Evolutionary conservation across 73 alveolate genomes (phyloP).

Genomic region (Breviolum minutum): DNA sequence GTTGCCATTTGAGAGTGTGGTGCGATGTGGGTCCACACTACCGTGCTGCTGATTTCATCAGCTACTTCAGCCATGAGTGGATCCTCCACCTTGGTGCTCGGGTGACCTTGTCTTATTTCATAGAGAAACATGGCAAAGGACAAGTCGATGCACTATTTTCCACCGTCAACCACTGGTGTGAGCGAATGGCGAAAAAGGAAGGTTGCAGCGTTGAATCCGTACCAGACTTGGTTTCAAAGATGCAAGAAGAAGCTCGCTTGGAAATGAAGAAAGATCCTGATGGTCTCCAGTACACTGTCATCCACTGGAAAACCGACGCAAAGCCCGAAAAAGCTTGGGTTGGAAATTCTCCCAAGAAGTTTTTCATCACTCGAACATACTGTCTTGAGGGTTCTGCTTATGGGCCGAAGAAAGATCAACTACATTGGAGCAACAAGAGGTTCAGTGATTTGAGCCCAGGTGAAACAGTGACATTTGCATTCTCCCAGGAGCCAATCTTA

Average conservation of each 20-base stretch:
- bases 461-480: not conserved
- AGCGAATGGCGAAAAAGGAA: not conserved
- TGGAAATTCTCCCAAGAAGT: not conserved
- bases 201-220: constrained; percentile 1
- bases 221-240: not conserved
- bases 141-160: constrained; percentile 4
- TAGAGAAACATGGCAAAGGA: constrained; percentile 28
- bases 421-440: not conserved
- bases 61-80: constrained; percentile 2
- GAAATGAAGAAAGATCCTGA: not conserved
- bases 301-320: constrained; percentile 6
- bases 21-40: constrained; percentile 24
- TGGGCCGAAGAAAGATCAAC: not conserved
- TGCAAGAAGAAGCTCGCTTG: constrained; percentile 22
- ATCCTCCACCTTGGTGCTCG: not conserved
- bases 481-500: not conserved
- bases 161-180: constrained; percentile 3
- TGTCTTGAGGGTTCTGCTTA: not conserved
- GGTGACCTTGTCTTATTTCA: not conserved
- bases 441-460: constrained; percentile 5
- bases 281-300: not conserved
- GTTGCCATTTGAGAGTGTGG: not conserved
- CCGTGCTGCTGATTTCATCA: constrained; percentile 3
- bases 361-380: constrained; percentile 10
- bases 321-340: constrained; percentile 11